phyloP scores from a whole-genome alignment of 148 eudicot species.

The Bassia scoparia region DNA sequence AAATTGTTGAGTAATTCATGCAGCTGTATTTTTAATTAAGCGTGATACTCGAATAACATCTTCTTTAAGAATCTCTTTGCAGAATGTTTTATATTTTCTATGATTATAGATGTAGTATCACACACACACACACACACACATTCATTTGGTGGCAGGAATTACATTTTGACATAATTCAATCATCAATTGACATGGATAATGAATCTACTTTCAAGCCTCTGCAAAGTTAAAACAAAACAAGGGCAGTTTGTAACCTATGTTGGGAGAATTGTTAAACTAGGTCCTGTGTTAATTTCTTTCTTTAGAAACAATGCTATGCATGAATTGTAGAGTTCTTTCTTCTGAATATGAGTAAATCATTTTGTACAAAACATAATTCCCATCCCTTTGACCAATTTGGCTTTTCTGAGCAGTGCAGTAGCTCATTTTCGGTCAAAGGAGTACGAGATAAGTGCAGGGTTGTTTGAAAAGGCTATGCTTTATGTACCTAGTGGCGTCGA shows the following conservation, averaged over 20 bases:
- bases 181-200: not conserved
- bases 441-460: conserved; percentile 64
- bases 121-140: no score
- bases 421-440: conserved; percentile 80
- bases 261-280: not conserved
- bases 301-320: not conserved
- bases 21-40: not conserved
- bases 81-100: not conserved
- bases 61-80: not conserved
- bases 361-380: not conserved
- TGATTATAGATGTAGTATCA: conserved; percentile 10
- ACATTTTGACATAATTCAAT: not conserved
- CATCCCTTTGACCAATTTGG: conserved; percentile 12
- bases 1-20: not conserved
- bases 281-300: not conserved
- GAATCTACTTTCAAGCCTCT: not conserved
- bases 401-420: conserved; percentile 59
- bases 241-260: not conserved
- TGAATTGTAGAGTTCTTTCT: not conserved
- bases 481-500: conserved; percentile 73
- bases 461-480: conserved; percentile 88
- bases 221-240: not conserved
- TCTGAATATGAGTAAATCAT: conserved; percentile 3
- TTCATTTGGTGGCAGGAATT: not conserved
- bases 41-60: not conserved